Base-by-base conservation (phyloP, 1,284 basidiomycete genomes). In the Fomitiporia mediterranea region DNA sequence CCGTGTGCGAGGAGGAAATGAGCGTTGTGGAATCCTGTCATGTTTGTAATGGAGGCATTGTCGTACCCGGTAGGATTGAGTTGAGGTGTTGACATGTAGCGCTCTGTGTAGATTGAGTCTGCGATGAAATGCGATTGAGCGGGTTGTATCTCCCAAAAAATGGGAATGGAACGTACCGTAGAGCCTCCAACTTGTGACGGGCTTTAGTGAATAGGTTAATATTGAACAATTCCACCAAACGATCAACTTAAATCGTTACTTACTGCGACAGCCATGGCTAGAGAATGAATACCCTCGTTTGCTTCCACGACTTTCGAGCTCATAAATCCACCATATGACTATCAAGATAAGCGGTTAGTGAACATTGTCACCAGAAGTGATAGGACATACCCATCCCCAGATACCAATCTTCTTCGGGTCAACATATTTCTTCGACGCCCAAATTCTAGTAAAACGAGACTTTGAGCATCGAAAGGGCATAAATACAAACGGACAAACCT, bases 301-400 rank as follows among this genome's bases (percentile, higher is more conserved):
- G 87, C 87, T 72, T 98, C 94, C n/a, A 89, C 80, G 3, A 94
- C 83, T 70, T 97, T 97, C 57, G 86, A 82, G 51, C 87, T 87
- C 86, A 96, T 91, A 71, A 92, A 98, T 0, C 94, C 94, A 9
- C 94, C 94, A 65, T 94, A 96, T 11, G 89, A 92, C 92, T 92
- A 64, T 23, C 15, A 30, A 42, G 44, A 42, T 48, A 53, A 54
- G 61, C 43, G 37, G 23, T 54, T 28, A 51, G 8, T 9, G 21
- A 17, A 42, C 25, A 19, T 0, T 47, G 27, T 28, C 17, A 38
- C 6, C 30, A 15, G 48, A 6, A 4, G 7, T 46, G 13, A 38
- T n/a, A 35, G 0, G n/a, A 74, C 87, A 67, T 61, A 92, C 91
- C 93, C 94, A 97, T 46, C 94, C 94, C 92, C 93, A 96, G 35